Evolutionary conservation across 306 rosid species (phyloP).

Genomic region (Rosa multiflora): DNA sequence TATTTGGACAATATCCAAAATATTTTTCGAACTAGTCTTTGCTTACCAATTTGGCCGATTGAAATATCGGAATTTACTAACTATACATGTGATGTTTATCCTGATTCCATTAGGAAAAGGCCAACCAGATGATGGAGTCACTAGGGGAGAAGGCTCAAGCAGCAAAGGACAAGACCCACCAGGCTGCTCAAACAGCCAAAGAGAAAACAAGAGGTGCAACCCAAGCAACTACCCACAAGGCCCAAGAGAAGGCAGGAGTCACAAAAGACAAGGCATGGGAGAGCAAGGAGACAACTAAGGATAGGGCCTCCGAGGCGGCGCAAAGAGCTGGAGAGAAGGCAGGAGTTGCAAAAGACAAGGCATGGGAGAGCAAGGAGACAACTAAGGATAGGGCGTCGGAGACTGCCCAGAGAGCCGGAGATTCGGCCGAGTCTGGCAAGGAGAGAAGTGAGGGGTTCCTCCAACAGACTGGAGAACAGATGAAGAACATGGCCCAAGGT

Average conservation of each 20-base stretch:
- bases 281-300: slow-evolving; percentile 12
- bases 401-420: slow-evolving; percentile 14
- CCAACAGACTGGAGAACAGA: background rate
- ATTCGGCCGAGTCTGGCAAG: slow-evolving; percentile 9
- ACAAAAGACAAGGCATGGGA: background rate
- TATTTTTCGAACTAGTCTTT: no score
- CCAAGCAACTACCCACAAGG: background rate
- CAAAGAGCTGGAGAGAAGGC: slow-evolving; percentile 21
- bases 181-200: slow-evolving; percentile 24
- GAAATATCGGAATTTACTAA: background rate
- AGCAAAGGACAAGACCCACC: slow-evolving; percentile 25
- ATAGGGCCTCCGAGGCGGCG: background rate
- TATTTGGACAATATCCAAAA: no score
- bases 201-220: slow-evolving; percentile 14
- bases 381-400: slow-evolving; percentile 13
- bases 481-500: slow-evolving; percentile 4
- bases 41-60: no score
- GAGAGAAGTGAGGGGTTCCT: slow-evolving; percentile 16
- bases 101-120: slow-evolving; percentile 14
- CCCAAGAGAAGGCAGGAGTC: slow-evolving; percentile 6
- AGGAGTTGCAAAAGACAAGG: background rate
- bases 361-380: background rate
- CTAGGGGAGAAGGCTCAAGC: slow-evolving; percentile 14
- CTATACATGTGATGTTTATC: background rate
- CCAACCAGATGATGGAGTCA: slow-evolving; percentile 10